Conservation (phyloP, 1,139 yeast species). For the Pichia terricola region DNA sequence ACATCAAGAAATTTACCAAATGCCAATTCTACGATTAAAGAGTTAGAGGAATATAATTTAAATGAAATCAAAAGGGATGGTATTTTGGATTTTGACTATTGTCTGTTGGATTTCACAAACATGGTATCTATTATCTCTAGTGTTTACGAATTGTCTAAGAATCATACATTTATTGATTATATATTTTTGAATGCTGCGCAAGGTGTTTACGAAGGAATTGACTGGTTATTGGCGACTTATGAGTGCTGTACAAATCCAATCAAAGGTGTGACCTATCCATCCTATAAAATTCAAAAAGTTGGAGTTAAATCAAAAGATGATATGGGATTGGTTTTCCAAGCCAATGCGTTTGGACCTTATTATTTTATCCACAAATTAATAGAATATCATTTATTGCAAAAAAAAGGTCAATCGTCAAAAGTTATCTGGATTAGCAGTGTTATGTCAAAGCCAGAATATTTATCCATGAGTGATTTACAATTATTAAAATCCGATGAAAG, state of each 20-base stretch:
- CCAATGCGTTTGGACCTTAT: slow-evolving; percentile 92
- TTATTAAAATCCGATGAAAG: slow-evolving; percentile 53
- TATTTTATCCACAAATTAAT: slow-evolving; percentile 51
- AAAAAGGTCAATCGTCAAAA: slow-evolving; percentile 31
- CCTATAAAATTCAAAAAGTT: slow-evolving; percentile 68
- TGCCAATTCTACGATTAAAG: slow-evolving; percentile 64
- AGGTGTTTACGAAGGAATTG: slow-evolving; percentile 77
- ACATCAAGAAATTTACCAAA: slow-evolving; percentile 84
- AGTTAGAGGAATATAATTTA: slow-evolving; percentile 44
- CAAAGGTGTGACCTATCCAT: slow-evolving; percentile 75
- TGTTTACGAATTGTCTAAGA: slow-evolving; percentile 54
- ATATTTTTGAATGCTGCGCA: slow-evolving; percentile 84
- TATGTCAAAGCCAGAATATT: slow-evolving; percentile 62
- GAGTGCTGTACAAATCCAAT: slow-evolving; percentile 60
- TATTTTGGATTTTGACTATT: slow-evolving; percentile 71
- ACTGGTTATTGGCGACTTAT: slow-evolving; percentile 67
- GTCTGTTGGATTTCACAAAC: slow-evolving; percentile 78
- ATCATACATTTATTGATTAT: slow-evolving; percentile 62
- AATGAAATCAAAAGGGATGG: slow-evolving; percentile 32
- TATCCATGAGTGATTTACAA: slow-evolving; percentile 69
- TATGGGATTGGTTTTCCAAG: slow-evolving; percentile 84
- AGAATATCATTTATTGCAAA: slow-evolving; percentile 32
- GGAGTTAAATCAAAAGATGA: slow-evolving; percentile 68
- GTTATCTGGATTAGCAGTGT: slow-evolving; percentile 81
- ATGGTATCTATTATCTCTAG: slow-evolving; percentile 82